Evolutionary conservation across 2,329 filamentous ascomycete species (phyloP), one percentile per base, ranked within the genome.

Genomic region (Juglanconis oblonga): DNA sequence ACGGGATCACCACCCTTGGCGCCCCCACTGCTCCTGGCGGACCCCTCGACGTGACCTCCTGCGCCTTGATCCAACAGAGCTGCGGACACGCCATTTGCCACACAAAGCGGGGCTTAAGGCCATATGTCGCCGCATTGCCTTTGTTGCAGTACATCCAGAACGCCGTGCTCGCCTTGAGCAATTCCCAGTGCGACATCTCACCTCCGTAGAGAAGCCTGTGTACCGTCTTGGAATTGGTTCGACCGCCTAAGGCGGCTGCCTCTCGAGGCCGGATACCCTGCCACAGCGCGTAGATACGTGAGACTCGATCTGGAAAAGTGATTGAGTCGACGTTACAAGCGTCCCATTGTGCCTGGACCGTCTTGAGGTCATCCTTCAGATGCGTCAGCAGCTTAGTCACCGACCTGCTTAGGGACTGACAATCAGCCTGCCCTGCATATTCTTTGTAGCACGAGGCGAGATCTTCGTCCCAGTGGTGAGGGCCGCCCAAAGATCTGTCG

Each of bases 31-130:
- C 63, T 5, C 59, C 61, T 2, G 64, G 59, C 6, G 24, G 40
- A 7, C 13, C 10, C 29, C 48, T 44, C 14, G 53, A 13, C 33
- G 64, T 33, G 45, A 56, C 61, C 49, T 60, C 65, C 52, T 64
- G 68, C 9, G 75, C 73, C 65, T 85, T 85, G 60, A 85, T 72
- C 38, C 69, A 68, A 7, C 74, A 76, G 2, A 85, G 72, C 66
- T 85, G 81, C 1, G 69, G 71, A 0, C 82, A 82, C 0, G 77
- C 77, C 62, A 85, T 74, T 10, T 68, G 69, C 80, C 81, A 85
- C 1, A 73, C 67, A 55, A 84, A 78, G 0, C 47, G 65, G 0
- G 69, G 59, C 0, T 54, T 61, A 0, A 4, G 59, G 0, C 61
- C 54, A 64, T 76, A n/a, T 31, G 6, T 36, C 40, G 5, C 13